Evolutionary conservation across 176 grass and related monocot species (phyloP).

Genomic region (Oryza glaberrima): DNA sequence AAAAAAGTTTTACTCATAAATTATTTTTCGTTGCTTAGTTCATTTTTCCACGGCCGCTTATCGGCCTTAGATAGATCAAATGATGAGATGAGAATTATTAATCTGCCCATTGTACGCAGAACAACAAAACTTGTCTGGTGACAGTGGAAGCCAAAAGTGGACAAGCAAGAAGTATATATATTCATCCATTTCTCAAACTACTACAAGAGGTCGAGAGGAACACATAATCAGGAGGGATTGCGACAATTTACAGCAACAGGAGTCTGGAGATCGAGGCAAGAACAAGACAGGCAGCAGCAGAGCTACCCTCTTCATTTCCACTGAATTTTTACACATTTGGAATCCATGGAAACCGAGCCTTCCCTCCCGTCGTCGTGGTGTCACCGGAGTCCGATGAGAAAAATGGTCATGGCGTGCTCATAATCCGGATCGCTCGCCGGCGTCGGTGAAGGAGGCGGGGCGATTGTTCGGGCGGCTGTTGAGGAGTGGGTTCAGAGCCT

Average conservation of each 20-base stretch:
- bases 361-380: background rate
- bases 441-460: background rate
- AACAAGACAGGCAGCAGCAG: background rate
- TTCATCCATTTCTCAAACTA: constrained; percentile 20
- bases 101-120: background rate
- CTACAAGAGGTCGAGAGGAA: constrained; percentile 5
- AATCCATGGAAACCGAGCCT: background rate
- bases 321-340: background rate
- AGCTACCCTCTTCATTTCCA: constrained; percentile 11
- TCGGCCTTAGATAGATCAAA: too few relatives aligned
- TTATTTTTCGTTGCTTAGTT: too few relatives aligned
- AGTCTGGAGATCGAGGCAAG: background rate
- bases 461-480: background rate
- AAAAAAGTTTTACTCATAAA: too few relatives aligned
- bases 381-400: too few relatives aligned
- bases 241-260: constrained; percentile 30
- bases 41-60: too few relatives aligned
- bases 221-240: background rate
- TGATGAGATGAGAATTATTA: too few relatives aligned
- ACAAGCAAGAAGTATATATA: constrained; percentile 4
- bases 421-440: constrained; percentile 36
- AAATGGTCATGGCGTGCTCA: constrained; percentile 10
- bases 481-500: background rate
- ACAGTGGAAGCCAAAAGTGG: background rate
- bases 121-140: background rate